Evolutionary conservation across 2,329 filamentous ascomycete genomes (phyloP).

Genomic region (Arthrobotrys musiformis): DNA sequence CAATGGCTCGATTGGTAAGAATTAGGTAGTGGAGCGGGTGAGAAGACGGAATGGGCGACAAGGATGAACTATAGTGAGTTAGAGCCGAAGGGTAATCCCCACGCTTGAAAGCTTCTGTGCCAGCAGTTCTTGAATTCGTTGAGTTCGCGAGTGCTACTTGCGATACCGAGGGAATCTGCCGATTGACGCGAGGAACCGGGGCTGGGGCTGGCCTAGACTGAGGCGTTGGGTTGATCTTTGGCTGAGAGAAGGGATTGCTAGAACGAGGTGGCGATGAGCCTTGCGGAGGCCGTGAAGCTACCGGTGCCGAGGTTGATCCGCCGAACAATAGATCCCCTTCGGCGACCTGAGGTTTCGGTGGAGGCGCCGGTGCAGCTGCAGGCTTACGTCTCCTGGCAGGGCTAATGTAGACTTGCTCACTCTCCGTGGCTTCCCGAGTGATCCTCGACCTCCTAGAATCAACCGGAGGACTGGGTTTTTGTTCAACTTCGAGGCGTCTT

Average conservation of each 20-base stretch:
- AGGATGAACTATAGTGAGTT: conserved; percentile 79
- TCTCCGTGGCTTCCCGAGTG: conserved; percentile 77
- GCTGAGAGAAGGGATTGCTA: conserved; percentile 61
- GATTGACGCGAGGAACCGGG: conserved; percentile 66
- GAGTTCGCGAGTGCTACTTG: conserved; percentile 77
- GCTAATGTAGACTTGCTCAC: conserved; percentile 85
- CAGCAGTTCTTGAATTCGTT: conserved; percentile 79
- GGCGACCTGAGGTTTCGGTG: conserved; percentile 65
- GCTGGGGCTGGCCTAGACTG: conserved; percentile 58
- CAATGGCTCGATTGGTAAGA: conserved; percentile 89
- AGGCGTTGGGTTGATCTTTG: conserved; percentile 1
- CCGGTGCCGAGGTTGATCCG: conserved; percentile 50
- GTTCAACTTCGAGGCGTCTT: conserved; percentile 52
- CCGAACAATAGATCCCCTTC: conserved; percentile 72
- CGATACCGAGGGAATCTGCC: conserved; percentile 75
- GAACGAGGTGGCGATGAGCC: conserved; percentile 57
- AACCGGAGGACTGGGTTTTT: conserved; percentile 39
- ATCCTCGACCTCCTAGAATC: conserved; percentile 63
- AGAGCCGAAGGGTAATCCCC: conserved; percentile 92
- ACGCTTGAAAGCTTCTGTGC: conserved; percentile 89
- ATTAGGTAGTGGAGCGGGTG: conserved; percentile 91
- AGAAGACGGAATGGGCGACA: conserved; percentile 76
- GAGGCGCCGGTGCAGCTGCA: conserved; percentile 61
- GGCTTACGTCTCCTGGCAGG: conserved; percentile 78
- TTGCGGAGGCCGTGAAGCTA: conserved; percentile 28